Evolutionary conservation across 2,329 filamentous ascomycete species (phyloP).

Genomic region (Zalaria obscura): DNA sequence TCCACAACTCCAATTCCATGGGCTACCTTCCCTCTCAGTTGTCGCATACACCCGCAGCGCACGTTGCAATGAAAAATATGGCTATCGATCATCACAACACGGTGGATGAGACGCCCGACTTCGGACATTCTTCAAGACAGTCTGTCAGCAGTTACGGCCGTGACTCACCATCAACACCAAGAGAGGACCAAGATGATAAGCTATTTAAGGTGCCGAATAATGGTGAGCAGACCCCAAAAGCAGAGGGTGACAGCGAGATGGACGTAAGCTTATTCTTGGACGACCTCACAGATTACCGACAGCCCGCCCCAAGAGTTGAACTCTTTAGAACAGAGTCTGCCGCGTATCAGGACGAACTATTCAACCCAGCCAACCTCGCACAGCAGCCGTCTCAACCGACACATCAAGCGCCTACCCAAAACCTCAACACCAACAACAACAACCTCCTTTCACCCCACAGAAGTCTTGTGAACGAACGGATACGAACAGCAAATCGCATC

Average conservation of each 20-base stretch:
- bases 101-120: constrained; percentile 35
- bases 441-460: constrained; percentile 36
- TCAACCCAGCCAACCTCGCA: constrained; percentile 54
- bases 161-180: constrained; percentile 47
- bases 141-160: constrained; percentile 48
- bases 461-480: constrained; percentile 55
- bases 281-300: constrained; percentile 3
- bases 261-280: constrained; percentile 21
- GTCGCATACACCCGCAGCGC: constrained; percentile 29
- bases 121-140: constrained; percentile 39
- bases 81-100: constrained; percentile 37
- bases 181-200: constrained; percentile 39
- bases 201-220: constrained; percentile 34
- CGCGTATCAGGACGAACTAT: constrained; percentile 71
- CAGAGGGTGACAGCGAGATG: constrained; percentile 9
- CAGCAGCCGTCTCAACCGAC: constrained; percentile 38
- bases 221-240: constrained; percentile 35
- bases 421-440: constrained; percentile 41
- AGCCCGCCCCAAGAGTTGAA: constrained; percentile 48
- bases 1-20: constrained; percentile 3
- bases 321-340: constrained; percentile 64
- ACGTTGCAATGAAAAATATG: constrained; percentile 45
- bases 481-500: constrained; percentile 66
- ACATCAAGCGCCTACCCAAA: constrained; percentile 53
- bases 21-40: constrained; percentile 15